phyloP scores from a whole-genome alignment of 2,329 filamentous ascomycete genomes.

The Pyricularia pennisetigena region DNA sequence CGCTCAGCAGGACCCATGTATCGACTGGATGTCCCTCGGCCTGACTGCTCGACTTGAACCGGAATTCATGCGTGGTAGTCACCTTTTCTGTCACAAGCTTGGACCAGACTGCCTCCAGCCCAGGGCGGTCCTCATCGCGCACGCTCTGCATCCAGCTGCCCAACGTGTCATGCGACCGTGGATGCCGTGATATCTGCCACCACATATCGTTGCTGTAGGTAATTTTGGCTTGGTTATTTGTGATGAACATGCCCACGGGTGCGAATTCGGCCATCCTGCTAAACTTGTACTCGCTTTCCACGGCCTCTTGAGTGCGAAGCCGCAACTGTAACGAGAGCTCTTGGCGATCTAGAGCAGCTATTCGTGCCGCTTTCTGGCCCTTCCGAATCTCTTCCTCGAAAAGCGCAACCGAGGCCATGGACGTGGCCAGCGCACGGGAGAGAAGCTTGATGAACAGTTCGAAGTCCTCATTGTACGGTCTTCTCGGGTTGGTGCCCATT shows the following conservation, averaged over 20 bases:
- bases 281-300: conserved; percentile 52
- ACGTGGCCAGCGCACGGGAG: conserved; percentile 51
- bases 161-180: conserved; percentile 10
- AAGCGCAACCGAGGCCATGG: conserved; percentile 59
- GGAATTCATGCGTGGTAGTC: conserved; percentile 34
- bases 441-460: conserved; percentile 51
- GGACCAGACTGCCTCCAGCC: conserved; percentile 27
- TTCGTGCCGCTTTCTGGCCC: conserved; percentile 43
- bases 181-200: conserved; percentile 37
- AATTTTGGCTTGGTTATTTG: conserved; percentile 52
- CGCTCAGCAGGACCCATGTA: conserved; percentile 35
- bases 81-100: conserved; percentile 26
- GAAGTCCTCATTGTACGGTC: conserved; percentile 67
- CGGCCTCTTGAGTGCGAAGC: conserved; percentile 38
- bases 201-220: conserved; percentile 64
- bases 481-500: conserved; percentile 58
- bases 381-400: conserved; percentile 62
- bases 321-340: conserved; percentile 57
- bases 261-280: conserved; percentile 63
- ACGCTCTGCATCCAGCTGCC: conserved; percentile 32
- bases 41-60: conserved; percentile 20
- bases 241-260: conserved; percentile 67
- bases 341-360: conserved; percentile 58
- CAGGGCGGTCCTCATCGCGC: conserved; percentile 33
- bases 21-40: background rate